Evolutionary conservation across 2,329 filamentous ascomycete species (phyloP), one percentile per base, ranked within the genome.

Genomic region (Ophidiomyces ophidiicola): DNA sequence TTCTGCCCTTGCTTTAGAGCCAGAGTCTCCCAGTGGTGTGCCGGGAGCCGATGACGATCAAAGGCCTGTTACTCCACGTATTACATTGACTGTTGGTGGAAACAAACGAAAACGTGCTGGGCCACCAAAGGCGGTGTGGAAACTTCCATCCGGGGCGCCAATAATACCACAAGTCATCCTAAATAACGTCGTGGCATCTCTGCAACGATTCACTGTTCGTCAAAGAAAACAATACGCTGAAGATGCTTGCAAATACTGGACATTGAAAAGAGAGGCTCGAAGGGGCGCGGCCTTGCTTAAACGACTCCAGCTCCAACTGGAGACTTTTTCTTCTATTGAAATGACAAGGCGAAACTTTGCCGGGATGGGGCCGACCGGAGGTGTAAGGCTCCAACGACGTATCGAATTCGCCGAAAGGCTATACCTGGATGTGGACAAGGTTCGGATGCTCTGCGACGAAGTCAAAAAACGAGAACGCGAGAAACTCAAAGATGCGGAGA

Each of bases 241-340:
- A 42, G 88, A 94, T 59, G 83, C 83, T 1, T 96, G 88, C 64
- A 86, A 85, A 50, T 98, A 96, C 62, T 98, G 90, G 90, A 96
- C 90, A 0, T 62, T 98, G 46, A 98, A 98, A 64, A 77, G 90
- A 41, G 90, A 98, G 59, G 83, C 88, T 45, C 78, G 90, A 23
- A 74, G 90, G 43, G 90, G 90, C 32, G 90, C 90, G 20, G 85
- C 90, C 3, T 69, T 98, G 40, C 71, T 98, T 44, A 96, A 96
- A 63, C 78, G 90, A 24, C 70, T 98, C 14, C 90, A 98, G 58
- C 66, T 96, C 42, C 87, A 94, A 59, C 82, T 94, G 71, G 88
- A 96, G 59, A 84, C 85, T 0, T 98, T 96, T 59, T 88, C 88
- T 5, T 94, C 86, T 0, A 94, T 94, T 81, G 90, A 98, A 61